Percentiles rank a stretch among this genome's conserved stretches.
phyloP scores from a whole-genome alignment of 129 eudicot species.

The Ambrosia artemisiifolia region DNA sequence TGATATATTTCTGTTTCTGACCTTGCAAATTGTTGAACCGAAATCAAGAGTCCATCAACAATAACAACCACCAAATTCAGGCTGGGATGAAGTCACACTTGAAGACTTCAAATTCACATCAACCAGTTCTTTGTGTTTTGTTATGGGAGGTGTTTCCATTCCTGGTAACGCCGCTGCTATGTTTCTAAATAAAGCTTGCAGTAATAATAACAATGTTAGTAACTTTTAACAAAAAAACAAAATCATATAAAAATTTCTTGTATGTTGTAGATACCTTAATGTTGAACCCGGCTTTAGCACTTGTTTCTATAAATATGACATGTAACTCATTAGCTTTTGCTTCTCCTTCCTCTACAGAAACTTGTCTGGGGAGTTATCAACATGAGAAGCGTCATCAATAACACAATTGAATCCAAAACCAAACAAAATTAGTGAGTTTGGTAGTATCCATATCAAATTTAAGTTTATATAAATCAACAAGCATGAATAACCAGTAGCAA shows the following conservation, averaged over 20 bases:
- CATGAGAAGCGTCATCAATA: slow-evolving; percentile 1
- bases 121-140: slow-evolving; percentile 65
- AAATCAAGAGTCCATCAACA: slow-evolving; percentile 21
- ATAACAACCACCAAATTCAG: slow-evolving; percentile 46
- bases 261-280: slow-evolving; percentile 40
- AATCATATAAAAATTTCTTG: no score
- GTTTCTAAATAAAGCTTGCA: slow-evolving; percentile 56
- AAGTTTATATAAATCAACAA: neutral
- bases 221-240: no score
- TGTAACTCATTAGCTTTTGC: slow-evolving; percentile 51
- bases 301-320: slow-evolving; percentile 64
- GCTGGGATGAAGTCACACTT: slow-evolving; percentile 28
- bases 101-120: slow-evolving; percentile 57
- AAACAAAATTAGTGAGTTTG: no score
- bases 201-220: neutral
- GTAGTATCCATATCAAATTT: no score
- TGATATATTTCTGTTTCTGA: slow-evolving; percentile 9
- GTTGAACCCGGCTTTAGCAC: slow-evolving; percentile 71
- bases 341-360: slow-evolving; percentile 67
- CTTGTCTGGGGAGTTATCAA: slow-evolving; percentile 47
- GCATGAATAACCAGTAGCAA: slow-evolving; percentile 2
- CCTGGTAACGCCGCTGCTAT: slow-evolving; percentile 71
- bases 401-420: neutral
- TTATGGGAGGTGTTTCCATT: slow-evolving; percentile 58
- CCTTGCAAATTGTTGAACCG: slow-evolving; percentile 5